Evolutionary conservation across 768 basidiomycete species (phyloP), one percentile per base, ranked within the genome.

Genomic region (Lactarius hatsudake): DNA sequence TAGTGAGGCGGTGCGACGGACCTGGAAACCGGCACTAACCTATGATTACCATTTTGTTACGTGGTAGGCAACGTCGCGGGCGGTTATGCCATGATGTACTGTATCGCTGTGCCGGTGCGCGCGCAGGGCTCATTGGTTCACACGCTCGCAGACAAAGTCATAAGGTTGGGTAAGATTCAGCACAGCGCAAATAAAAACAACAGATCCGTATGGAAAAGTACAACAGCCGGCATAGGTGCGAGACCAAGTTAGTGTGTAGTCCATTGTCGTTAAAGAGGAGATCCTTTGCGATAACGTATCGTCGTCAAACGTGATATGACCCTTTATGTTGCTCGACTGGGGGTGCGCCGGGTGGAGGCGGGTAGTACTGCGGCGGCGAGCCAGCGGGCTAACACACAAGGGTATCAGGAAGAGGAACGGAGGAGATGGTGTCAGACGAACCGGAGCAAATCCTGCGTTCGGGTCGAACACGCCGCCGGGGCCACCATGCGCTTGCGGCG

Each of bases 341-440:
- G 9, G 65, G 65, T 2, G 61, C 20, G 5, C 65, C 65, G 3
- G 61, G 43, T 18, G 65, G 65, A 2, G 65, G 55, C 1, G 45
- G 20, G 55, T 59, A 59, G 23, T 66, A 66, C 55, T 66, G 61
- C 5, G 66, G 66, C 6, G 61, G 61, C 12, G 42, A 36, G 43
- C 7, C 2, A 23, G 23, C 9, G 20, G 65, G 65, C 65, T 61
- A 54, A 61, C 30, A 15, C 30, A 23, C 10, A 42, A 57, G 32
- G 1, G n/a, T 32, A 13, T 38, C 10, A 23, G 23, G 1, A 20
- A 13, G 13, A 18, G 6, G 5, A 3, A n/a, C 5, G 17, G 4
- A 5, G 1, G 32, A 45, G 43, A n/a, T 17, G 26, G 6, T 8
- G 36, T 28, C 5, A 2, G 7, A 48, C 65, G 61, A 26, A 66